These are phyloP conservation scores for Phaseolus lunatus DNA, from an alignment of 306 rosid species.

Conservation along the genomic window DNA sequence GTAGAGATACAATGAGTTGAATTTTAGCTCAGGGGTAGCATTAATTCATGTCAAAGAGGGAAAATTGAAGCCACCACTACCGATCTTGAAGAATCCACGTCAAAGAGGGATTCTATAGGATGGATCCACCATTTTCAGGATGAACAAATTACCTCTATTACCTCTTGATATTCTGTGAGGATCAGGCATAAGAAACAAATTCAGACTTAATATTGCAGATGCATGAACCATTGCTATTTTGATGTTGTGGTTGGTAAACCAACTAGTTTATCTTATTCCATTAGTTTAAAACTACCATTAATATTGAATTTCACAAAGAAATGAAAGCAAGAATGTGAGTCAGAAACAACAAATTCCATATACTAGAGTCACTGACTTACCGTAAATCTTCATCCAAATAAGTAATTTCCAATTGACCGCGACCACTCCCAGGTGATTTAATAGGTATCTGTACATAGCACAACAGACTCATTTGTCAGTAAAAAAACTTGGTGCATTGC, in stretches of 20 bases:
- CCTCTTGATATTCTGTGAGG: slow-evolving; percentile 84
- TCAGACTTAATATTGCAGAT: slow-evolving; percentile 23
- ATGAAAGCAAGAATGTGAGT: slow-evolving; percentile 1
- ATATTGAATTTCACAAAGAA: background rate
- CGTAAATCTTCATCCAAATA: slow-evolving; percentile 86
- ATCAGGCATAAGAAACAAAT: slow-evolving; percentile 4
- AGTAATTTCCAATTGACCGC: slow-evolving; percentile 83
- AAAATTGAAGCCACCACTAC: background rate
- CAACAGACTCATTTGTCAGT: slow-evolving; percentile 1
- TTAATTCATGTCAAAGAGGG: background rate
- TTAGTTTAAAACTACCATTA: background rate
- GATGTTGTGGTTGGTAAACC: too few species aligned
- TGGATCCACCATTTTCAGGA: slow-evolving; percentile 86
- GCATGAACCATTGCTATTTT: background rate
- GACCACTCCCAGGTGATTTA: slow-evolving; percentile 84
- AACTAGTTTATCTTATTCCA: too few species aligned
- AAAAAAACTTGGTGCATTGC: slow-evolving; percentile 18
- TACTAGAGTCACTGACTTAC: slow-evolving; percentile 47
- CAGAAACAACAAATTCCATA: background rate
- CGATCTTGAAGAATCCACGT: slow-evolving; percentile 32
- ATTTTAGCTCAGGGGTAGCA: slow-evolving; percentile 7
- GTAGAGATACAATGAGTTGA: slow-evolving; percentile 20
- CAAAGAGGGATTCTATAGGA: slow-evolving; percentile 81
- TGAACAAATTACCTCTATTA: slow-evolving; percentile 81
- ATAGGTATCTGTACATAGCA: slow-evolving; percentile 70